These are phyloP conservation scores for Linnemannia elongata DNA, from an alignment of 192 early-diverging fungal genomes.

Conservation along the genomic window DNA sequence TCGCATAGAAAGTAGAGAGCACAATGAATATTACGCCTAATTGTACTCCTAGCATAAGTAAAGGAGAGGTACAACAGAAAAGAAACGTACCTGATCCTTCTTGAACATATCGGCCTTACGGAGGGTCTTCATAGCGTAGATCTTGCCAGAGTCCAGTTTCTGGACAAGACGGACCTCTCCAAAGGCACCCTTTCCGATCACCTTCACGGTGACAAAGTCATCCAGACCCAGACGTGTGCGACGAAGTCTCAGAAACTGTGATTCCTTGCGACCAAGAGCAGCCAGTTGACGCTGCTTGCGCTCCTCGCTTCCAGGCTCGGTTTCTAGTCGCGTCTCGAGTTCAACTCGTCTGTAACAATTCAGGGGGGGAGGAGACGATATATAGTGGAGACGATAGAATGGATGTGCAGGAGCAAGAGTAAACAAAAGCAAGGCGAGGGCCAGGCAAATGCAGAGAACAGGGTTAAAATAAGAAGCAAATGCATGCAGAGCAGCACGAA, in stretches of 20 bases:
- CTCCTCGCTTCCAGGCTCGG: conserved; percentile 87
- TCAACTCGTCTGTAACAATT: conserved; percentile 73
- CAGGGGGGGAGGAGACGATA: neutral
- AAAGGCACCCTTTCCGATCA: conserved; percentile 98
- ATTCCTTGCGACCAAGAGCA: conserved; percentile 86
- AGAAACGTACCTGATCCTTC: conserved; percentile 84
- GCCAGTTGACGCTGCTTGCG: conserved; percentile 85
- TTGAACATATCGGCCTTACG: conserved; percentile 97
- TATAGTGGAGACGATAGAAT: conserved; percentile 4
- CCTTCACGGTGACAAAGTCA: conserved; percentile 96
- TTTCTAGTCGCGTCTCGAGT: conserved; percentile 77
- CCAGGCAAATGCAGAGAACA: neutral
- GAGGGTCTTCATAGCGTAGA: conserved; percentile 97
- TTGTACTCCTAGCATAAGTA: conserved; percentile 49
- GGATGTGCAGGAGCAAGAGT: conserved; percentile 1
- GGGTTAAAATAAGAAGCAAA: neutral
- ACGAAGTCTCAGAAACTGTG: conserved; percentile 91
- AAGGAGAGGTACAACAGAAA: conserved; percentile 31
- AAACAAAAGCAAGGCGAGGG: neutral
- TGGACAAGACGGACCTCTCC: conserved; percentile 97
- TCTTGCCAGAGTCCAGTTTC: conserved; percentile 95
- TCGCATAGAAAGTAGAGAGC: neutral
- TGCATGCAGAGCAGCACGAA: neutral
- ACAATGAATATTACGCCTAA: neutral
- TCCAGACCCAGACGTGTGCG: conserved; percentile 87